Conservation (phyloP, 2,329 filamentous ascomycete species). For the Fusarium sp. region DNA sequence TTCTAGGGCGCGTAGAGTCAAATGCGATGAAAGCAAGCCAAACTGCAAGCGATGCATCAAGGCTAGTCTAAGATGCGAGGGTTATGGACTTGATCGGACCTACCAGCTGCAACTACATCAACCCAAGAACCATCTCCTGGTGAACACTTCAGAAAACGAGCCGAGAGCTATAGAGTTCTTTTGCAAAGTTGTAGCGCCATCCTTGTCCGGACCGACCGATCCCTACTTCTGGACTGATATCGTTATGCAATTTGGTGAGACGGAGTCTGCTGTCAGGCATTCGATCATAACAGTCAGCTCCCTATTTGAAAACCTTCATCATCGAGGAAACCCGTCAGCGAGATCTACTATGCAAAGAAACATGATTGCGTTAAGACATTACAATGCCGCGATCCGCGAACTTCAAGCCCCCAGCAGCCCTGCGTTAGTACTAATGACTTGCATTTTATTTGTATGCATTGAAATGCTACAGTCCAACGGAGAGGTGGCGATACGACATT, state of each 20-base stretch:
- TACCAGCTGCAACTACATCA: conserved; percentile 9
- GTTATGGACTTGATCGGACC: neutral
- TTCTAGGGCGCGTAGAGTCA: conserved; percentile 14
- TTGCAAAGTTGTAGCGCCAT: conserved; percentile 29
- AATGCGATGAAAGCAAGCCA: conserved; percentile 24
- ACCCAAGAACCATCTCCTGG: conserved; percentile 8
- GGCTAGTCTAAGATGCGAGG: conserved; percentile 8
- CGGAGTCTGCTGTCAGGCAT: conserved; percentile 32
- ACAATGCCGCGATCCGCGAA: conserved; percentile 19
- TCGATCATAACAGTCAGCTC: conserved; percentile 31
- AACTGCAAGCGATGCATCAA: conserved; percentile 18
- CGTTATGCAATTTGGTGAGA: conserved; percentile 37
- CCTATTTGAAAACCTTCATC: conserved; percentile 10
- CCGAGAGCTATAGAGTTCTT: conserved; percentile 31
- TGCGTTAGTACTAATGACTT: conserved; percentile 21
- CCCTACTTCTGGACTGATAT: conserved; percentile 41
- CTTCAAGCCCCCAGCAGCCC: conserved; percentile 1
- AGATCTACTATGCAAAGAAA: neutral
- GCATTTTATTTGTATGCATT: conserved; percentile 27
- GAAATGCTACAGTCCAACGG: conserved; percentile 25
- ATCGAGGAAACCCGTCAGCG: neutral
- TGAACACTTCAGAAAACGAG: neutral
- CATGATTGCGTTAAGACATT: conserved; percentile 22
- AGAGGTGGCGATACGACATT: conserved; percentile 22
- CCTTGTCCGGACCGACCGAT: conserved; percentile 32